phyloP scores from a whole-genome alignment of 2,329 filamentous ascomycete genomes.

The Xylaria digitata region DNA sequence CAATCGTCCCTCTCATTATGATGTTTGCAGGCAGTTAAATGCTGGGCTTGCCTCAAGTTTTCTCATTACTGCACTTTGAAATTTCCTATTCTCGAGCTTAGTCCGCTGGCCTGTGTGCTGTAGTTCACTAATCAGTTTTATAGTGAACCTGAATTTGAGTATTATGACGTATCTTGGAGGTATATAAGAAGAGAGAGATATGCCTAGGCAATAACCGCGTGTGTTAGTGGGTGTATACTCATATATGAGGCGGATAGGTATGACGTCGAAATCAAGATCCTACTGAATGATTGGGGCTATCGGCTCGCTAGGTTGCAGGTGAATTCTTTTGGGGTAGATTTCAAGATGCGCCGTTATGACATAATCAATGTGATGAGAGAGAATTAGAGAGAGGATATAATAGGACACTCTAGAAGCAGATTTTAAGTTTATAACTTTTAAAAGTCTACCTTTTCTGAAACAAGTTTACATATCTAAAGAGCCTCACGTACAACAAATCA shows the following conservation, averaged over 20 bases:
- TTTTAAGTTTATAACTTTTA: background rate
- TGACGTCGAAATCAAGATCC: slow-evolving; percentile 40
- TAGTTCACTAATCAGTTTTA: background rate
- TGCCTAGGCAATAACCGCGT: background rate
- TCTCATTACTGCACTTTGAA: too few species aligned
- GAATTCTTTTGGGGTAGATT: background rate
- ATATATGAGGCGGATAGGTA: background rate
- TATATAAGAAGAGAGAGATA: background rate
- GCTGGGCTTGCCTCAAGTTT: too few species aligned
- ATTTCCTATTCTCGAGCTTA: too few species aligned
- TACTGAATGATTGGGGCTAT: slow-evolving; percentile 18
- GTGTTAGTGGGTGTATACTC: background rate
- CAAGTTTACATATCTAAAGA: background rate
- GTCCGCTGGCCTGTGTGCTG: too few species aligned
- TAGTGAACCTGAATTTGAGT: background rate
- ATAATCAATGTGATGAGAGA: background rate
- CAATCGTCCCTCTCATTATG: too few species aligned
- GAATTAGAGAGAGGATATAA: slow-evolving; percentile 8
- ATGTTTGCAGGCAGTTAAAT: too few species aligned
- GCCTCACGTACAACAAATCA: background rate
- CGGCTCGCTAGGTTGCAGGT: background rate
- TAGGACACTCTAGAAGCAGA: background rate
- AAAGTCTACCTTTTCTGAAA: background rate
- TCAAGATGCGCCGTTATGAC: slow-evolving; percentile 4
- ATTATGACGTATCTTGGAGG: slow-evolving; percentile 3